phyloP scores from a whole-genome alignment of 768 basidiomycete species.

The Wakefieldia striispora region DNA sequence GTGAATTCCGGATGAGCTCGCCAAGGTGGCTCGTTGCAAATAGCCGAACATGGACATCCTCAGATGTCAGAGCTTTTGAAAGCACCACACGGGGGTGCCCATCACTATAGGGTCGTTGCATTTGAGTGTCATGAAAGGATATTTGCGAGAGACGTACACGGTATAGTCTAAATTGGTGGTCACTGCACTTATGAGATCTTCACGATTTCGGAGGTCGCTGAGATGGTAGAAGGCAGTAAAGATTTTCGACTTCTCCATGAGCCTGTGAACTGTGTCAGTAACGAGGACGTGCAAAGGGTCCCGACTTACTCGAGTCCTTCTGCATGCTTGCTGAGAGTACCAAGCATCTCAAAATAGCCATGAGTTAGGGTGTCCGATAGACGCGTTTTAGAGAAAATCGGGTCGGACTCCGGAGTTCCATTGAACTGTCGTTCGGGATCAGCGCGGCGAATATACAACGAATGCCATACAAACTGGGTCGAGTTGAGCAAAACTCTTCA shows the following conservation, averaged over 20 bases:
- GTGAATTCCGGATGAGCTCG: conserved; percentile 64
- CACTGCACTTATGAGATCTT: conserved; percentile 89
- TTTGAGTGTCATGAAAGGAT: conserved; percentile 2
- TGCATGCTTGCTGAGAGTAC: conserved; percentile 80
- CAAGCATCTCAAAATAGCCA: conserved; percentile 96
- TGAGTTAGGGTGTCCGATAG: conserved; percentile 81
- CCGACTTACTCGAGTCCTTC: conserved; percentile 83
- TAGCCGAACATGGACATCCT: conserved; percentile 83
- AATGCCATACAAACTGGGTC: conserved; percentile 66
- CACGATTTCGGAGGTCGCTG: conserved; percentile 85
- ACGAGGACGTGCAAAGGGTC: not conserved
- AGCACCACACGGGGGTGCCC: conserved; percentile 92
- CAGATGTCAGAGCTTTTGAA: conserved; percentile 92
- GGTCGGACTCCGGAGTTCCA: conserved; percentile 67
- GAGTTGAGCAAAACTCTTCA: conserved; percentile 85
- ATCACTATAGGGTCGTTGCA: conserved; percentile 53
- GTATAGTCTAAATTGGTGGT: conserved; percentile 91
- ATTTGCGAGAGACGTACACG: conserved; percentile 50
- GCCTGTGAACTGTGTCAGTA: conserved; percentile 39
- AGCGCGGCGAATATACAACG: not conserved
- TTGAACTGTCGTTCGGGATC: conserved; percentile 51
- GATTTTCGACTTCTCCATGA: conserved; percentile 87
- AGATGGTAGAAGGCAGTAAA: conserved; percentile 97
- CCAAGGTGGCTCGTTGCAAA: conserved; percentile 90
- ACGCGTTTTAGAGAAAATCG: conserved; percentile 81